phyloP scores from a whole-genome alignment of 768 basidiomycete species.

The Lactarius evosmus region DNA sequence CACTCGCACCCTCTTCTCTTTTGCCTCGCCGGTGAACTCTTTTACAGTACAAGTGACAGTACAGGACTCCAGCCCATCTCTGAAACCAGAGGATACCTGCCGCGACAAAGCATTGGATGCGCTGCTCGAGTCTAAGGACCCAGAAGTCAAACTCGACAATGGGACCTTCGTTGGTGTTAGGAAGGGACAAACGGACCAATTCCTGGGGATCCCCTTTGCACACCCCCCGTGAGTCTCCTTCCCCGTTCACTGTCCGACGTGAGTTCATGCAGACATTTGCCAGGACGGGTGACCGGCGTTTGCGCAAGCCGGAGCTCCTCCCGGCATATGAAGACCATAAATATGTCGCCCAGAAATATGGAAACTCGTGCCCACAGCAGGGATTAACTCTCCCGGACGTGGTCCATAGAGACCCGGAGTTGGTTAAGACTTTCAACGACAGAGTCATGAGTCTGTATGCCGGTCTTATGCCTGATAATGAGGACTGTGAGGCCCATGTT shows the following conservation, averaged over 20 bases:
- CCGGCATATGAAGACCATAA: constrained; percentile 24
- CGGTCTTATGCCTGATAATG: constrained; percentile 10
- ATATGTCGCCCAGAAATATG: constrained; percentile 23
- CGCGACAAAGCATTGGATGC: neutral
- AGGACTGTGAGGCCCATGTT: constrained; percentile 28
- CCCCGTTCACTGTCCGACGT: neutral
- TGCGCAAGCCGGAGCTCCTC: constrained; percentile 34
- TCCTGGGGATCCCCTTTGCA: constrained; percentile 44
- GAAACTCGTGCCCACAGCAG: constrained; percentile 33
- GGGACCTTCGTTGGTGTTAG: constrained; percentile 34
- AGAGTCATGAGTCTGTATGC: constrained; percentile 3
- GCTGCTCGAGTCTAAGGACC: neutral
- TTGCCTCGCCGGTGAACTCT: constrained; percentile 8
- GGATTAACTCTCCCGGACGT: constrained; percentile 14
- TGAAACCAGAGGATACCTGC: neutral
- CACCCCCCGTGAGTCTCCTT: constrained; percentile 36
- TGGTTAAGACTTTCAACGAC: neutral
- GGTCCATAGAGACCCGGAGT: neutral
- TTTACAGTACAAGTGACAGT: constrained; percentile 1
- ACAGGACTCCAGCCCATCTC: neutral
- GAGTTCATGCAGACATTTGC: neutral
- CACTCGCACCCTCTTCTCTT: constrained; percentile 4
- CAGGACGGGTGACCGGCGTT: constrained; percentile 39
- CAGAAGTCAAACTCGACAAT: constrained; percentile 32
- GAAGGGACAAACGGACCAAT: constrained; percentile 32